phyloP scores from a whole-genome alignment of 2,329 filamentous ascomycete species.

The Macrophomina phaseolina region DNA sequence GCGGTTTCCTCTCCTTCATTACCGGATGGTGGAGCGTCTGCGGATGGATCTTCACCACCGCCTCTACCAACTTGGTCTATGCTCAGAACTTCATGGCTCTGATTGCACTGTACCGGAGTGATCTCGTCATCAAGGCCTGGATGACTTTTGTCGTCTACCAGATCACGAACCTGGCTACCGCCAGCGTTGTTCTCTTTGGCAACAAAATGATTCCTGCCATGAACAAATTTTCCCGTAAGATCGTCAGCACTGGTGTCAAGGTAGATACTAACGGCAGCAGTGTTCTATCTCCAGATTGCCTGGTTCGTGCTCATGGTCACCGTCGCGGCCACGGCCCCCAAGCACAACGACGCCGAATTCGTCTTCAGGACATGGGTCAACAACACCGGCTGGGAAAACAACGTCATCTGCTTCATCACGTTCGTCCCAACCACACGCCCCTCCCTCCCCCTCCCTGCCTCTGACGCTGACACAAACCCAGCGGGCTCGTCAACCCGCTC shows the following conservation, averaged over 20 bases:
- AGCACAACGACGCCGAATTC: conserved; percentile 54
- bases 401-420: conserved; percentile 31
- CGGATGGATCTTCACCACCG: conserved; percentile 30
- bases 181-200: conserved; percentile 29
- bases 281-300: conserved; percentile 26
- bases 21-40: conserved; percentile 28
- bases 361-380: conserved; percentile 61
- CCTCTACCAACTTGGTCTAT: conserved; percentile 30
- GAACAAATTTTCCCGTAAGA: conserved; percentile 27
- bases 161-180: conserved; percentile 27
- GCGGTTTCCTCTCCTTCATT: conserved; percentile 29
- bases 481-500: conserved; percentile 27
- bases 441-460: not conserved
- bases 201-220: conserved; percentile 30
- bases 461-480: not conserved
- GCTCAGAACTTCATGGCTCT: conserved; percentile 30
- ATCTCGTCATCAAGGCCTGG: conserved; percentile 28
- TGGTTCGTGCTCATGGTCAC: conserved; percentile 54
- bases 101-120: conserved; percentile 26
- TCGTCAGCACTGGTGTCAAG: not conserved
- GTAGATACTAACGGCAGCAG: not conserved
- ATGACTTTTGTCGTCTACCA: conserved; percentile 30
- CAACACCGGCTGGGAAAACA: conserved; percentile 59
- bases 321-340: conserved; percentile 54
- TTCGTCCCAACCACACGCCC: not conserved